Percentiles rank a stretch among this genome's conserved stretches.
These are phyloP conservation scores for Heterobasidion annosum DNA, from an alignment of 1,284 basidiomycete species.

Conservation along the genomic window DNA sequence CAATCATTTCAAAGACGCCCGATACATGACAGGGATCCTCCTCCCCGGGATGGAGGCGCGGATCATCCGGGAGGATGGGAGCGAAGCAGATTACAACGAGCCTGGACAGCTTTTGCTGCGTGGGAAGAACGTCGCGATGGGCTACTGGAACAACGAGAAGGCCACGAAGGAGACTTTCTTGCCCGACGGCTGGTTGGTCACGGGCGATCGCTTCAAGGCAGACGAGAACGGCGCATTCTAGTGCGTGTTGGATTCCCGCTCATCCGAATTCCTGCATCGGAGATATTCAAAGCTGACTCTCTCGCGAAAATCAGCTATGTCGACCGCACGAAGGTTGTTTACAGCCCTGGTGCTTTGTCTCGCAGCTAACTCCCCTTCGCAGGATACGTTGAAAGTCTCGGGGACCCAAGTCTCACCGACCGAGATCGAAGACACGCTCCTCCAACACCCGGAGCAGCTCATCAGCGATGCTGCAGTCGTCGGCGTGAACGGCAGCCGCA, in stretches of 20 bases:
- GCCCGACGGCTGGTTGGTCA: conserved; percentile 56
- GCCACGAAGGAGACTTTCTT: conserved; percentile 59
- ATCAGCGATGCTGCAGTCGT: conserved; percentile 57
- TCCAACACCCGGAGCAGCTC: conserved; percentile 47
- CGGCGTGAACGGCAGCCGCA: conserved; percentile 60
- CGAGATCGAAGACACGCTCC: conserved; percentile 59
- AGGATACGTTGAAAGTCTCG: conserved; percentile 69
- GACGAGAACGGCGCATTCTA: conserved; percentile 53
- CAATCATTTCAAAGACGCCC: conserved; percentile 30
- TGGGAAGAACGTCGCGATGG: conserved; percentile 44
- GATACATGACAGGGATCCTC: conserved; percentile 48
- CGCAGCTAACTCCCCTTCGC: not conserved
- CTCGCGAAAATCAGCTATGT: conserved; percentile 34
- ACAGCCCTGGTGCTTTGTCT: not conserved
- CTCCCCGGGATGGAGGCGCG: conserved; percentile 54
- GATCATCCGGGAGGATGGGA: conserved; percentile 51
- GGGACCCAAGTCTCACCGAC: conserved; percentile 68
- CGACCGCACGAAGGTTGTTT: conserved; percentile 47
- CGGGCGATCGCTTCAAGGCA: conserved; percentile 60
- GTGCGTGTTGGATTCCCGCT: conserved; percentile 31
- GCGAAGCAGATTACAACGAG: conserved; percentile 44
- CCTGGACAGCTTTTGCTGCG: conserved; percentile 57
- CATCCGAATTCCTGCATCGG: not conserved
- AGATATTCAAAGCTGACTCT: not conserved
- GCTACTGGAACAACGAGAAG: conserved; percentile 63